Conservation (phyloP, 1,284 basidiomycete species). For the Sporisorium graminicola region DNA sequence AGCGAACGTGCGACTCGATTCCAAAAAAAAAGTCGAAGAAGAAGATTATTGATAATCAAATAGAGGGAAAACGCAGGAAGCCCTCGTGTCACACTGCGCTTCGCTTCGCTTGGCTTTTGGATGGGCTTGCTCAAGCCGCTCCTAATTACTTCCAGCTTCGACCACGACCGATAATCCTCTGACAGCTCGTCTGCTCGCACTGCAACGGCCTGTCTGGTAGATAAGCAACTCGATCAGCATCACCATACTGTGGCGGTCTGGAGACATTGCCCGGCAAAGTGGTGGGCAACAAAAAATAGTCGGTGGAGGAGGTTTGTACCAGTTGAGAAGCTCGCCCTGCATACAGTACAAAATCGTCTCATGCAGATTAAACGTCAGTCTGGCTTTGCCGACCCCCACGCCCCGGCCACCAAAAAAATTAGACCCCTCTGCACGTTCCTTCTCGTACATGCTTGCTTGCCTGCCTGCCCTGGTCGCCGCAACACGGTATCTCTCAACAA, state of each 20-base stretch:
- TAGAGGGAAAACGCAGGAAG: conserved; percentile 3
- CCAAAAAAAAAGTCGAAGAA: conserved; percentile 10
- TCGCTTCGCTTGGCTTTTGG: too few species aligned
- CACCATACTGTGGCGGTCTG: too few species aligned
- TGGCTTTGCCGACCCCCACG: conserved; percentile 15
- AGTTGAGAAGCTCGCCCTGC: conserved; percentile 11
- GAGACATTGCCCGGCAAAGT: too few species aligned
- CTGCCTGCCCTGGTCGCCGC: conserved; percentile 10
- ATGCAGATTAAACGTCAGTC: conserved; percentile 19
- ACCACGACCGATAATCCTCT: neutral
- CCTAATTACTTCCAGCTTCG: neutral
- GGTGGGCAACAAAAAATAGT: too few species aligned
- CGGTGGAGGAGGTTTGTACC: too few species aligned
- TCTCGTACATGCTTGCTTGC: conserved; percentile 1
- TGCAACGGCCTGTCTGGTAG: neutral
- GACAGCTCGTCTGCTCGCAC: neutral
- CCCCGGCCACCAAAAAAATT: conserved; percentile 12
- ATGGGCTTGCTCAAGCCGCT: neutral
- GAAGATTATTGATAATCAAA: too few species aligned
- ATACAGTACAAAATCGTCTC: conserved; percentile 11
- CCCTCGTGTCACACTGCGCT: conserved; percentile 40
- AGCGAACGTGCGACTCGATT: conserved; percentile 35
- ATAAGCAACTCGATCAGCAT: neutral
- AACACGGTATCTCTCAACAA: conserved; percentile 4
- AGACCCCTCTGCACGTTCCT: conserved; percentile 45